Evolutionary conservation across 2,329 filamentous ascomycete species (phyloP).

Genomic region (Phialophora chinensis): DNA sequence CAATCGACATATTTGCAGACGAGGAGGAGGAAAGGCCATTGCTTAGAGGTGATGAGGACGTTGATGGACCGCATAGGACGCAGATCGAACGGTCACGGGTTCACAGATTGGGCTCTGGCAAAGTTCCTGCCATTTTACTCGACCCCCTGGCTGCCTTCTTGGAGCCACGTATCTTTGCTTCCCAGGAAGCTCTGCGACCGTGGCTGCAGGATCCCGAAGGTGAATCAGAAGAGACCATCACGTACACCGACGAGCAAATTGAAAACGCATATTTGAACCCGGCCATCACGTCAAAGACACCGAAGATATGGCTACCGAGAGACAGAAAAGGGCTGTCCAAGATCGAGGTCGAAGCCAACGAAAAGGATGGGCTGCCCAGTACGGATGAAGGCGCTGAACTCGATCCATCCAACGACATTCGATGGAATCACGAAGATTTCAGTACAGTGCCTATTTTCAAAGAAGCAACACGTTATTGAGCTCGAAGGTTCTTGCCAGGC

Average conservation of each 20-base stretch:
- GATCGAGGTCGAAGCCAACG: slow-evolving; percentile 81
- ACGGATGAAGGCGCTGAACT: slow-evolving; percentile 77
- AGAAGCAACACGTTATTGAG: slow-evolving; percentile 33
- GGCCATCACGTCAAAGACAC: slow-evolving; percentile 66
- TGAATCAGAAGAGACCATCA: slow-evolving; percentile 73
- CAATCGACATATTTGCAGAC: slow-evolving; percentile 61
- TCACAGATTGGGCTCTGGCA: slow-evolving; percentile 24
- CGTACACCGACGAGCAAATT: slow-evolving; percentile 68
- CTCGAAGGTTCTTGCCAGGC: background rate
- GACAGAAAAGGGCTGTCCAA: slow-evolving; percentile 75
- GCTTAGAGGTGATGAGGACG: slow-evolving; percentile 15
- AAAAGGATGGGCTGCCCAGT: slow-evolving; percentile 72
- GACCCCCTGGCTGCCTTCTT: slow-evolving; percentile 75
- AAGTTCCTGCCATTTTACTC: slow-evolving; percentile 59
- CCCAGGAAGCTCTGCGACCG: slow-evolving; percentile 34
- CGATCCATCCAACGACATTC: slow-evolving; percentile 69
- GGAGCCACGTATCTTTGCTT: slow-evolving; percentile 37
- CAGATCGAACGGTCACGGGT: slow-evolving; percentile 25
- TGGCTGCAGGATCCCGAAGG: slow-evolving; percentile 51
- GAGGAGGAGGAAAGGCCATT: slow-evolving; percentile 42
- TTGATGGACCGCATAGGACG: background rate
- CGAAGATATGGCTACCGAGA: slow-evolving; percentile 79
- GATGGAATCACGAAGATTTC: slow-evolving; percentile 62
- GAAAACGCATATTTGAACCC: slow-evolving; percentile 76
- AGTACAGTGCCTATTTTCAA: slow-evolving; percentile 40